phyloP scores from a whole-genome alignment of 352 stramenopile species.

The Phytophthora agathidicida region DNA sequence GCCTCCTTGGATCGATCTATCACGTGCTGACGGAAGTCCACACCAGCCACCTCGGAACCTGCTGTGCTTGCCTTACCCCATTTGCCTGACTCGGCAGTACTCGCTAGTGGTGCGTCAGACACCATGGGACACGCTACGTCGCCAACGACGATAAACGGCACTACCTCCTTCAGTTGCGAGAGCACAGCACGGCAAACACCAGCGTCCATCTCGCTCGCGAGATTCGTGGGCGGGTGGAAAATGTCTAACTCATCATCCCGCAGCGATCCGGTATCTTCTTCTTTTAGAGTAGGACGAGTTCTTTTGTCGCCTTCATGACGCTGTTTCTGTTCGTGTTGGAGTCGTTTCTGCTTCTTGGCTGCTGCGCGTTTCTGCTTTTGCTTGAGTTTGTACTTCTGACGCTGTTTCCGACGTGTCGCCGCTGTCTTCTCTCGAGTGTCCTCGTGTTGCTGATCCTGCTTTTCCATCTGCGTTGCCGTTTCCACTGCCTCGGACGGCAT shows the following conservation, averaged over 20 bases:
- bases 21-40: slow-evolving; percentile 57
- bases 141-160: slow-evolving; percentile 59
- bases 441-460: slow-evolving; percentile 6
- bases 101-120: slow-evolving; percentile 17
- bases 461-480: neutral
- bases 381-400: slow-evolving; percentile 40
- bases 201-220: slow-evolving; percentile 51
- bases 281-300: neutral
- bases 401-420: slow-evolving; percentile 16
- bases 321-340: slow-evolving; percentile 24
- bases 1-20: slow-evolving; percentile 56
- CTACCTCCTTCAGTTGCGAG: slow-evolving; percentile 58
- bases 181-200: slow-evolving; percentile 57
- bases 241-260: slow-evolving; percentile 35
- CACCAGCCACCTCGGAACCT: slow-evolving; percentile 24
- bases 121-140: slow-evolving; percentile 65
- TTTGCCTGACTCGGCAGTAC: neutral
- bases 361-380: slow-evolving; percentile 28
- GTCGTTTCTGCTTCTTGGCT: slow-evolving; percentile 25
- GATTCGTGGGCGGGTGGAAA: slow-evolving; percentile 48
- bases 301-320: slow-evolving; percentile 1
- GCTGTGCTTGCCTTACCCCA: slow-evolving; percentile 5
- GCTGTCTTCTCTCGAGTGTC: slow-evolving; percentile 17
- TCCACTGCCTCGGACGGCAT: slow-evolving; percentile 17
- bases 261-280: slow-evolving; percentile 8